phyloP scores from a whole-genome alignment of 768 basidiomycete genomes.

The Lyophyllum shimeji region DNA sequence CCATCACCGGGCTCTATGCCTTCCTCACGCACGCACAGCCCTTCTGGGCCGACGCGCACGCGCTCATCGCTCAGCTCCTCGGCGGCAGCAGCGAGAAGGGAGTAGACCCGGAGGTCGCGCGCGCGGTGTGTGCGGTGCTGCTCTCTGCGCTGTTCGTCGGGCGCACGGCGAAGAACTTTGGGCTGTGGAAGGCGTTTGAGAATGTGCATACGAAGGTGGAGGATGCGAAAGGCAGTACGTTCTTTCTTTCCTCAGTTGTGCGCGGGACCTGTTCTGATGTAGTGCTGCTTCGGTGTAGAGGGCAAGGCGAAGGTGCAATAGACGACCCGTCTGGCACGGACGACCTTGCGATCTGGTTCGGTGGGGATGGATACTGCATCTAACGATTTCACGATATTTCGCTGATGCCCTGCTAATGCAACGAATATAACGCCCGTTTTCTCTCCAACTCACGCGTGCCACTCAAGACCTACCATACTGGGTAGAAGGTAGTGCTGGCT shows the following conservation, averaged over 20 bases:
- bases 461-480: too few species aligned
- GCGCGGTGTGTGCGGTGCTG: slow-evolving; percentile 70
- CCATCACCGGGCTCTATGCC: slow-evolving; percentile 76
- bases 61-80: slow-evolving; percentile 43
- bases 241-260: neutral
- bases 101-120: slow-evolving; percentile 61
- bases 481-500: too few species aligned
- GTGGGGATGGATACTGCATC: neutral
- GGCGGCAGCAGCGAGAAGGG: slow-evolving; percentile 48
- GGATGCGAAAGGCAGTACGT: slow-evolving; percentile 11
- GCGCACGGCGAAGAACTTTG: slow-evolving; percentile 68
- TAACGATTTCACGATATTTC: neutral
- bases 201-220: slow-evolving; percentile 9
- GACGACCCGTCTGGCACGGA: neutral
- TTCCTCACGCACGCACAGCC: slow-evolving; percentile 86
- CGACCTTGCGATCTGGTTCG: neutral
- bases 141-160: slow-evolving; percentile 60
- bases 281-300: neutral
- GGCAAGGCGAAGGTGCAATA: slow-evolving; percentile 12
- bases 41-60: slow-evolving; percentile 68
- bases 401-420: neutral
- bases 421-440: neutral
- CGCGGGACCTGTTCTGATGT: neutral
- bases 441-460: too few species aligned
- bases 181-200: slow-evolving; percentile 24